Evolutionary conservation across 2,329 filamentous ascomycete species (phyloP).

Genomic region (Knoxdaviesia proteae): DNA sequence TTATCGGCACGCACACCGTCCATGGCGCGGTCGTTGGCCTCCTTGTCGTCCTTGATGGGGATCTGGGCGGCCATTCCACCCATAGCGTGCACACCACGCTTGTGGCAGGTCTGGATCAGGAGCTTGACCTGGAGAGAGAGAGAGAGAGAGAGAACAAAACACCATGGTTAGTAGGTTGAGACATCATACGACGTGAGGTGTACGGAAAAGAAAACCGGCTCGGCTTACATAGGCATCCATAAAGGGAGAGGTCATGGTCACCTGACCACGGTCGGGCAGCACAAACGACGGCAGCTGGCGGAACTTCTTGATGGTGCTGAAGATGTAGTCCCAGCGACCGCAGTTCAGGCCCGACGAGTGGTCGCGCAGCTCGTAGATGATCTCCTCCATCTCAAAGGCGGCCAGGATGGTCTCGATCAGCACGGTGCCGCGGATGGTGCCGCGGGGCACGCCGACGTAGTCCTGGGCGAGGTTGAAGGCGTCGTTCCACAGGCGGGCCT

Average conservation of each 20-base stretch:
- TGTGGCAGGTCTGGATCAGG: conserved; percentile 95
- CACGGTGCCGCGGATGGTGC: conserved; percentile 85
- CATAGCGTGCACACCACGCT: conserved; percentile 95
- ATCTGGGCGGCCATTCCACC: conserved; percentile 98
- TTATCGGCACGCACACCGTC: conserved; percentile 84
- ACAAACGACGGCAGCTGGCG: conserved; percentile 84
- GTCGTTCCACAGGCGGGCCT: conserved; percentile 96
- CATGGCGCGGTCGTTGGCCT: conserved; percentile 88
- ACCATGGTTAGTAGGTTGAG: neutral
- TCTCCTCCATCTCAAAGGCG: conserved; percentile 99
- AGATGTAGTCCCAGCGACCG: conserved; percentile 99
- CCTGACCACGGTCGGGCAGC: conserved; percentile 70
- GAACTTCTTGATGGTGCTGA: conserved; percentile 99
- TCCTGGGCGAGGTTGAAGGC: conserved; percentile 93
- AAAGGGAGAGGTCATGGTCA: conserved; percentile 97
- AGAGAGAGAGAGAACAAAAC: too few relatives aligned
- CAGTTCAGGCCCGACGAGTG: conserved; percentile 95
- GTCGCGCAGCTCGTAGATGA: conserved; percentile 96
- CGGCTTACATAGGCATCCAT: conserved; percentile 65
- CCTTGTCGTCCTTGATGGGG: conserved; percentile 85
- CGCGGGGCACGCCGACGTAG: conserved; percentile 70
- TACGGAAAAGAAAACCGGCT: conserved; percentile 2
- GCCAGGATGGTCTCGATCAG: conserved; percentile 95
- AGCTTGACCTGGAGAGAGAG: conserved; percentile 41
- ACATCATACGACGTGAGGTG: neutral